These are phyloP conservation scores for Xylariaceae sp. DNA, from an alignment of 2,329 filamentous ascomycete species.

Conservation along the genomic window DNA sequence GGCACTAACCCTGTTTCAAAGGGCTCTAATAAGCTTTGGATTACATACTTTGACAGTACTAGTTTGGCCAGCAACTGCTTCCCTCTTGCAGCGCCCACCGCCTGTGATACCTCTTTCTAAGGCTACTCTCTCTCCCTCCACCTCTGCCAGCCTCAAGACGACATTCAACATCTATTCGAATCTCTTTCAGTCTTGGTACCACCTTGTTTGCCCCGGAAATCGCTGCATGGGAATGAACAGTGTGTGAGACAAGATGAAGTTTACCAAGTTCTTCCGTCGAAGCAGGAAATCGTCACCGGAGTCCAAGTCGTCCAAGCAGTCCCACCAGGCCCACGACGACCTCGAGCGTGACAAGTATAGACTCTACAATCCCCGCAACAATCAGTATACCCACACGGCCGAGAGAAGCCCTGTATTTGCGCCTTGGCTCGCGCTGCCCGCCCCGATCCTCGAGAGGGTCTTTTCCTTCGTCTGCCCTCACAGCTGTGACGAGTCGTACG, in stretches of 20 bases:
- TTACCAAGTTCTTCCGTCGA: constrained; percentile 29
- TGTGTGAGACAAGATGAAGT: constrained; percentile 23
- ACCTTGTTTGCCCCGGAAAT: not conserved
- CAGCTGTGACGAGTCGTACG: constrained; percentile 67
- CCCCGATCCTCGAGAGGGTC: constrained; percentile 67
- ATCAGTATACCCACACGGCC: constrained; percentile 21
- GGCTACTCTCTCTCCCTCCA: too few species aligned
- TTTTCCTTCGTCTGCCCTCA: constrained; percentile 83
- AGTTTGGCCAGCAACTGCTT: too few species aligned
- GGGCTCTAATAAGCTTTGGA: too few species aligned
- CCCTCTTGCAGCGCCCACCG: too few species aligned
- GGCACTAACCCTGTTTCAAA: too few species aligned
- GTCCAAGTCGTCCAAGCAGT: constrained; percentile 18
- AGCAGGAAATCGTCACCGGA: constrained; percentile 28
- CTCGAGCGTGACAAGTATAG: constrained; percentile 28
- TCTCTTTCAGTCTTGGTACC: too few species aligned
- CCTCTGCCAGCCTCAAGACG: too few species aligned
- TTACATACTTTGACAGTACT: too few species aligned
- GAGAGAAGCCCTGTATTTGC: constrained; percentile 23
- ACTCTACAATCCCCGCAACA: constrained; percentile 22
- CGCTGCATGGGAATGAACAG: not conserved
- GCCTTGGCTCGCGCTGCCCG: constrained; percentile 50
- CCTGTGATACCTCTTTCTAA: too few species aligned
- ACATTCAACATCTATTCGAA: too few species aligned
- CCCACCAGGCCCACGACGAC: constrained; percentile 20